Evolutionary conservation across 1,284 basidiomycete genomes (phyloP).

Genomic region (Microbotryum lychnidis-dioicae): DNA sequence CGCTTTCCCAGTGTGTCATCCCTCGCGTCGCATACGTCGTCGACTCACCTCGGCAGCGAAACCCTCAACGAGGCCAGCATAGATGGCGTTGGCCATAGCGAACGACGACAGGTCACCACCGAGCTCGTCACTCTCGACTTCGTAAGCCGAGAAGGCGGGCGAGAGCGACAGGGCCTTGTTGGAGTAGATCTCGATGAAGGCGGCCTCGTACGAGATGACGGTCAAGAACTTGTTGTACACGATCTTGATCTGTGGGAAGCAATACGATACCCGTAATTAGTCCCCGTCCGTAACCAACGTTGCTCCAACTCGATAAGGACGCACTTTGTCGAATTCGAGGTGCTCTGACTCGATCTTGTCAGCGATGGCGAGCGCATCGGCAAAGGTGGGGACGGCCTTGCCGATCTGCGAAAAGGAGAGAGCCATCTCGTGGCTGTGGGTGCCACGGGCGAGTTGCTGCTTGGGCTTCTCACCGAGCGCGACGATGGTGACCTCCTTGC

Average conservation of each 20-base stretch:
- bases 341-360: conserved; percentile 84
- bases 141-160: conserved; percentile 53
- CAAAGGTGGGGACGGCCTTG: conserved; percentile 92
- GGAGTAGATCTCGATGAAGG: conserved; percentile 67
- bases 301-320: conserved; percentile 17
- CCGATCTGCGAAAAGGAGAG: conserved; percentile 97
- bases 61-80: conserved; percentile 84
- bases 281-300: not conserved
- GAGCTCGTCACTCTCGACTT: conserved; percentile 74
- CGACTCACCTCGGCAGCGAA: conserved; percentile 89
- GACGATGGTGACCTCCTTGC: conserved; percentile 59
- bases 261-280: not conserved
- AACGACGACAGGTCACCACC: conserved; percentile 94
- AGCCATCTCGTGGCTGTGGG: conserved; percentile 58
- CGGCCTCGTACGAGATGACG: conserved; percentile 83
- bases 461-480: conserved; percentile 94
- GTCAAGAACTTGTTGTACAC: conserved; percentile 92
- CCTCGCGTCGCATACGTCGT: conserved; percentile 30
- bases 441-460: conserved; percentile 58
- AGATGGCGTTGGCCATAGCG: conserved; percentile 92
- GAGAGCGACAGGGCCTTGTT: conserved; percentile 69
- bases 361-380: conserved; percentile 86
- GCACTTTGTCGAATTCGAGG: conserved; percentile 73
- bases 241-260: conserved; percentile 50
- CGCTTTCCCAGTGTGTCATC: no score